These are phyloP conservation scores for Diaporthe helianthi DNA, from an alignment of 2,329 filamentous ascomycete genomes.

Conservation along the genomic window DNA sequence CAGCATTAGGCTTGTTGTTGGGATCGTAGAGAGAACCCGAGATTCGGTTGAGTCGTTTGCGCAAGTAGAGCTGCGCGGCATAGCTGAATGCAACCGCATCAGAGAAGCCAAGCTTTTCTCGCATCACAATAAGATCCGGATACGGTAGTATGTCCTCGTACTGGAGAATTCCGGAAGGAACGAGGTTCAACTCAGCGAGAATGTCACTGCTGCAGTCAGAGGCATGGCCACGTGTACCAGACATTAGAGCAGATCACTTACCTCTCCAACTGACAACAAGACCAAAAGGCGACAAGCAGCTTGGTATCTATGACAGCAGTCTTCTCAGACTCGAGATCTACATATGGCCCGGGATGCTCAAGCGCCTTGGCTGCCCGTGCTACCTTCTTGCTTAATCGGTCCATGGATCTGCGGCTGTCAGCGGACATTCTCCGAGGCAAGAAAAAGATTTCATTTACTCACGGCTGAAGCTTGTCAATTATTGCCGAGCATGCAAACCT, in stretches of 20 bases:
- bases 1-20: conserved; percentile 40
- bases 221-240: conserved; percentile 34
- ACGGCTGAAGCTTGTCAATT: conserved; percentile 79
- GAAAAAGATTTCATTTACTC: conserved; percentile 45
- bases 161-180: conserved; percentile 66
- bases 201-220: conserved; percentile 70
- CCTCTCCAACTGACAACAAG: conserved; percentile 91
- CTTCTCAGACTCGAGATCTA: background rate
- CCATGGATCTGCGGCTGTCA: conserved; percentile 51
- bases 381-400: conserved; percentile 46
- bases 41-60: conserved; percentile 70
- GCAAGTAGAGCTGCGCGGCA: conserved; percentile 67
- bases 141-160: conserved; percentile 72
- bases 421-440: background rate
- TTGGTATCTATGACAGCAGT: conserved; percentile 63
- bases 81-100: conserved; percentile 64
- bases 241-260: conserved; percentile 45
- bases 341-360: conserved; percentile 36
- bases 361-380: background rate
- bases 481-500: conserved; percentile 62
- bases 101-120: conserved; percentile 53
- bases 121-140: conserved; percentile 60
- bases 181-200: conserved; percentile 78
- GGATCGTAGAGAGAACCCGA: conserved; percentile 64
- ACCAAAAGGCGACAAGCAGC: conserved; percentile 85